These are phyloP conservation scores for Diaporthe capsici DNA, from an alignment of 2,329 filamentous ascomycete genomes.

Conservation along the genomic window DNA sequence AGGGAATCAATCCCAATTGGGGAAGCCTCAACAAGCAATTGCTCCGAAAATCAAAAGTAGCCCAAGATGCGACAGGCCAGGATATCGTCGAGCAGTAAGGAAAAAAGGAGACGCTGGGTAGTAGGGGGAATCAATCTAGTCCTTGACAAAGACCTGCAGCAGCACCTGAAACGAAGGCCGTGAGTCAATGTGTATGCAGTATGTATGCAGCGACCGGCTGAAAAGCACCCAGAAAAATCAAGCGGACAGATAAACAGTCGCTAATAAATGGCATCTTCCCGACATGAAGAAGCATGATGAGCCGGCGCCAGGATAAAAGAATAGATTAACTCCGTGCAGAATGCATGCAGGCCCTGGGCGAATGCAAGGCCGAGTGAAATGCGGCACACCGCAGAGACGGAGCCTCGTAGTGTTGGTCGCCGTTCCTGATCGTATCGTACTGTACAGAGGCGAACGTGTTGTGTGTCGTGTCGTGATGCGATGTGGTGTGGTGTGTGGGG, in stretches of 20 bases:
- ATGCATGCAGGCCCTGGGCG: not conserved
- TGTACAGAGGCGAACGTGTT: not conserved
- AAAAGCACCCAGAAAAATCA: not conserved
- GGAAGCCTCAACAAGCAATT: not conserved
- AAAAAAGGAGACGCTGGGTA: not conserved
- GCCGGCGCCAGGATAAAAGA: not conserved
- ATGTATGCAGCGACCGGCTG: conserved; percentile 15
- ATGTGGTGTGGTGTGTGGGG: not conserved
- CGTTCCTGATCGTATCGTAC: not conserved
- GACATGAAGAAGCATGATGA: not conserved
- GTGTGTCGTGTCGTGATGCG: not conserved
- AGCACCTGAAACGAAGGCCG: not conserved
- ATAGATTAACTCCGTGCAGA: conserved; percentile 23
- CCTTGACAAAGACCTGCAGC: not conserved
- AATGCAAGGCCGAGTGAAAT: not conserved
- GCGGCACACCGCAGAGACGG: conserved; percentile 13
- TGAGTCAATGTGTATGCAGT: not conserved
- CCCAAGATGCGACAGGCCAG: conserved; percentile 1
- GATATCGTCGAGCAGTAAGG: conserved; percentile 6
- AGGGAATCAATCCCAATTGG: not conserved
- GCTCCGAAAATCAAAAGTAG: not conserved
- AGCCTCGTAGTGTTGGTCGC: not conserved
- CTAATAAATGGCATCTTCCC: not conserved
- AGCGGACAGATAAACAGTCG: not conserved
- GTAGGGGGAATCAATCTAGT: conserved; percentile 19